Conservation (phyloP, 208 protist species). For the Herpetomonas samuelpessoai region DNA sequence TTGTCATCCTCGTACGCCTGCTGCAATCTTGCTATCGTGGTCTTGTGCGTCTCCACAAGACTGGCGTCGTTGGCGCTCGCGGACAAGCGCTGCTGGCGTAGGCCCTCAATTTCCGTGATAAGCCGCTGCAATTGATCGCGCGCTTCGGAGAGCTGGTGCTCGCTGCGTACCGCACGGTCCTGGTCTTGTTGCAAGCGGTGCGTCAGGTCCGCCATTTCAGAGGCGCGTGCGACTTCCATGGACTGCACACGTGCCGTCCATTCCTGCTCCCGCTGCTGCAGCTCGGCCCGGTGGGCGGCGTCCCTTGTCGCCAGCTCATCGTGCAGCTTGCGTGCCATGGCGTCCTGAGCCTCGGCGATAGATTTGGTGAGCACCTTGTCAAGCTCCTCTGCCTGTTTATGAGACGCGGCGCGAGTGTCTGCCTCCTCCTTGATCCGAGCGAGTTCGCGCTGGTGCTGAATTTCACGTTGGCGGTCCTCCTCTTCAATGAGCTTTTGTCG, state of each 20-base stretch:
- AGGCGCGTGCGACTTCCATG: slow-evolving; percentile 39
- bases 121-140: slow-evolving; percentile 48
- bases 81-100: slow-evolving; percentile 27
- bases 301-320: slow-evolving; percentile 34
- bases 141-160: slow-evolving; percentile 65
- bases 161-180: slow-evolving; percentile 32
- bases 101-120: slow-evolving; percentile 44
- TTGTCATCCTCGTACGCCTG: slow-evolving; percentile 79
- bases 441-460: slow-evolving; percentile 70
- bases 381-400: slow-evolving; percentile 29
- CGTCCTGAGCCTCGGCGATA: slow-evolving; percentile 26
- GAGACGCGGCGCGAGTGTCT: slow-evolving; percentile 24
- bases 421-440: slow-evolving; percentile 63
- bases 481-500: slow-evolving; percentile 47
- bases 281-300: slow-evolving; percentile 25
- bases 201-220: slow-evolving; percentile 45
- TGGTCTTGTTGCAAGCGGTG: slow-evolving; percentile 57
- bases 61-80: slow-evolving; percentile 18
- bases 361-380: slow-evolving; percentile 33
- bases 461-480: slow-evolving; percentile 68
- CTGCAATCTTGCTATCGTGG: slow-evolving; percentile 51
- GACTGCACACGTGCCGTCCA: slow-evolving; percentile 34
- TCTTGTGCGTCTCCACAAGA: slow-evolving; percentile 44
- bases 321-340: slow-evolving; percentile 30
- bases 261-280: slow-evolving; percentile 35